Base-by-base conservation (phyloP, 441 rosid species). In the Adansonia rubrostipa region DNA sequence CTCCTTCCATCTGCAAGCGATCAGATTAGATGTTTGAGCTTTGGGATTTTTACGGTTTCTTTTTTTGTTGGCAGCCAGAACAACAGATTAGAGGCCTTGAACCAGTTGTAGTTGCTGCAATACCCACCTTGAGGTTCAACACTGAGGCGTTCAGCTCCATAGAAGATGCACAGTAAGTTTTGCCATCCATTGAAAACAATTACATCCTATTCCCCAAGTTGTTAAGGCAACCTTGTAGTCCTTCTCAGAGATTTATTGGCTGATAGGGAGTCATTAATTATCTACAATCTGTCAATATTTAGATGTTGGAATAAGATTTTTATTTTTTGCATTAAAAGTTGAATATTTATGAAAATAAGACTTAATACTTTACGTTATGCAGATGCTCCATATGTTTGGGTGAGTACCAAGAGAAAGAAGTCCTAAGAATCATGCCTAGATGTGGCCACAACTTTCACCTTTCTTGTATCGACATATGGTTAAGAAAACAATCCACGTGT, bases 121-220 rank as follows among this genome's bases (percentile, higher is more conserved):
- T 92, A 72, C 92, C 96, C 28, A 92, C 93, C 4, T 70, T 88
- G 81, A 88, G 61, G 77, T 92, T 89, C 86, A 79, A 80, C 70
- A 81, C 15, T 8, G 90, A 86, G 77, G 87, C 92, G 3, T 88
- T 86, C 81, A 78, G 79, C 58, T 87, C 92, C 8, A 65, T 76
- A 6, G 88, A 89, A 79, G 94, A 89, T 85, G 87, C 90, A 74
- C 90, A 85, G 96, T 90, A 84, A 86, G 92, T 86, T 64, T n/a
- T 58, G 2, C n/a, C 72, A 14, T 64, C 45, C 77, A 0, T 36
- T 36, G 40, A 36, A 36, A 36, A 36, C 40, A 36, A 36, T 36
- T 36, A 36, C 40, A 36, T 36, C 40, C 40, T 36, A 36, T 36
- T 36, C 40, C 5, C 36, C 36, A 33, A 33, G 36, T 33, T 33